Evolutionary conservation across 768 basidiomycete genomes (phyloP).

Genomic region (Trametes gibbosa): DNA sequence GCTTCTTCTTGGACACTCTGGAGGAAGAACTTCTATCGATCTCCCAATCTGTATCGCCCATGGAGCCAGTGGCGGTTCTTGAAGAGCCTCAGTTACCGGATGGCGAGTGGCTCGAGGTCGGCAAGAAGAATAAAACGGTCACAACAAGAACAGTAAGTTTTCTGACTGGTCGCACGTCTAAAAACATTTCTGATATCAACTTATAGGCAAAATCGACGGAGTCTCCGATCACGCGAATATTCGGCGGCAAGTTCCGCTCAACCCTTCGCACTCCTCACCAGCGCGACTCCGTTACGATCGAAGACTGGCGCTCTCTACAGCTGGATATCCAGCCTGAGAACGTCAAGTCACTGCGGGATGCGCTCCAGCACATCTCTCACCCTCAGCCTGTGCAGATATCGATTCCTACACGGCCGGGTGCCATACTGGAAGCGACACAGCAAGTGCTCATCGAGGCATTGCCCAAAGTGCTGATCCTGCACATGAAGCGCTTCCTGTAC

Average conservation of each 20-base stretch:
- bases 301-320: conserved; percentile 87
- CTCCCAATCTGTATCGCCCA: conserved; percentile 46
- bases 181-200: neutral
- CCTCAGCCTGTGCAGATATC: conserved; percentile 81
- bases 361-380: conserved; percentile 70
- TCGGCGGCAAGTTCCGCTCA: conserved; percentile 90
- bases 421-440: conserved; percentile 68
- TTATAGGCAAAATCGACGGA: conserved; percentile 72
- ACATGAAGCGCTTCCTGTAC: conserved; percentile 90
- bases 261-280: conserved; percentile 78
- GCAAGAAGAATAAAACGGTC: conserved; percentile 78
- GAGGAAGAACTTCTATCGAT: conserved; percentile 86
- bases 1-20: conserved; percentile 91
- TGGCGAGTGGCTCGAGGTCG: conserved; percentile 92
- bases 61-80: conserved; percentile 22
- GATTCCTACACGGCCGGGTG: conserved; percentile 51
- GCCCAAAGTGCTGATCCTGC: conserved; percentile 81
- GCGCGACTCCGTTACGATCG: conserved; percentile 83
- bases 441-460: conserved; percentile 76
- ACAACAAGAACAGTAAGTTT: conserved; percentile 73
- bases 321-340: conserved; percentile 86
- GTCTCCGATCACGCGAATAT: conserved; percentile 87
- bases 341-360: conserved; percentile 79
- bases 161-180: neutral
- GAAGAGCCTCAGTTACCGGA: conserved; percentile 42